Percentiles rank a stretch among this genome's conserved stretches.
phyloP scores from a whole-genome alignment of 2,329 filamentous ascomycete species.

The Hymenoscyphus linearis region DNA sequence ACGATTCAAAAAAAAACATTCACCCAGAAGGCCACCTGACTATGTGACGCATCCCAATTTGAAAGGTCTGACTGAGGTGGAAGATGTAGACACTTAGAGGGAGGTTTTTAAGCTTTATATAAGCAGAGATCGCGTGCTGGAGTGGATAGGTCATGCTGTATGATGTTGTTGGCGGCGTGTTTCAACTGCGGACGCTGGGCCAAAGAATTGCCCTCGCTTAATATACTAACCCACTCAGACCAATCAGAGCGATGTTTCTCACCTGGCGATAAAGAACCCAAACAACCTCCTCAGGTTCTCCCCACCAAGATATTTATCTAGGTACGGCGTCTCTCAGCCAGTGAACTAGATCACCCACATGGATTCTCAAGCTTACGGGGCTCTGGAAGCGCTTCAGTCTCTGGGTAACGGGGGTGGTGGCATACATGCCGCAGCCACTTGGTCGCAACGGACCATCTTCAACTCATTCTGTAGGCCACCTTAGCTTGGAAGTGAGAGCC shows the following conservation, averaged over 20 bases:
- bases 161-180: background rate
- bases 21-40: background rate
- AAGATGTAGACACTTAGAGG: background rate
- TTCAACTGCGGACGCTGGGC: background rate
- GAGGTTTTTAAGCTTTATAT: background rate
- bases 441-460: background rate
- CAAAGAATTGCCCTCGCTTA: background rate
- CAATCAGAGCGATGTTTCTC: background rate
- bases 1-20: slow-evolving; percentile 3
- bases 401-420: too few relatives aligned
- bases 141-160: background rate
- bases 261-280: background rate
- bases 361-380: background rate
- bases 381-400: background rate
- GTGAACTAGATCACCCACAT: background rate
- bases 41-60: background rate
- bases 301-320: background rate
- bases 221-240: background rate
- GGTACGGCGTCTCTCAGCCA: background rate
- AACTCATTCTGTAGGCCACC: background rate
- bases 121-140: background rate
- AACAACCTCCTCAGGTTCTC: background rate
- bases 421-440: background rate
- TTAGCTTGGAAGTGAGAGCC: background rate
- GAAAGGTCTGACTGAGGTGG: background rate